phyloP scores from a whole-genome alignment of 805 yeast species.

The Wickerhamomyces pijperi region DNA sequence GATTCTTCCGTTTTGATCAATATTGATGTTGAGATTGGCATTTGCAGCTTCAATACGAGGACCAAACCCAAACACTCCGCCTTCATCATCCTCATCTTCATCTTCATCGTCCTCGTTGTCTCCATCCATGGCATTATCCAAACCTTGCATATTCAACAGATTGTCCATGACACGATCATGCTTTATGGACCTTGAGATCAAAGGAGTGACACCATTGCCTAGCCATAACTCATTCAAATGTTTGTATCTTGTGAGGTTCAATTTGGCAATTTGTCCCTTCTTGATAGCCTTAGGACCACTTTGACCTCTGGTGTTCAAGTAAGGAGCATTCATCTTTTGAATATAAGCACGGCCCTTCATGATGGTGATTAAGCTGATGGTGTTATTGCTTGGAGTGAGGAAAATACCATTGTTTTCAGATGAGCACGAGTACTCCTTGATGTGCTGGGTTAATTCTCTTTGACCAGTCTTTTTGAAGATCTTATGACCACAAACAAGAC shows the following conservation, averaged over 20 bases:
- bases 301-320: slow-evolving; percentile 68
- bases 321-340: slow-evolving; percentile 49
- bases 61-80: slow-evolving; percentile 16
- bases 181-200: slow-evolving; percentile 1
- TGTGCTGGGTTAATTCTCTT: slow-evolving; percentile 22
- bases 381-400: slow-evolving; percentile 25
- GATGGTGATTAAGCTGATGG: slow-evolving; percentile 16
- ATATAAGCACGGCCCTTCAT: slow-evolving; percentile 19
- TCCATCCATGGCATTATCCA: slow-evolving; percentile 1
- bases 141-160: background rate
- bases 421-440: slow-evolving; percentile 11
- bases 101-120: slow-evolving; percentile 3
- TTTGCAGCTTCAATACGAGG: too few relatives aligned
- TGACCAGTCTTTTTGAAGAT: slow-evolving; percentile 21
- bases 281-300: slow-evolving; percentile 43
- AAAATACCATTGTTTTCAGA: slow-evolving; percentile 23
- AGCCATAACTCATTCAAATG: slow-evolving; percentile 52
- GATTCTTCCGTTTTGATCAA: slow-evolving; percentile 1
- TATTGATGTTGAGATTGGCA: slow-evolving; percentile 7
- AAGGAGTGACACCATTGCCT: slow-evolving; percentile 38
- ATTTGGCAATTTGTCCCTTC: slow-evolving; percentile 43
- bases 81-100: slow-evolving; percentile 13
- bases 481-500: slow-evolving; percentile 34
- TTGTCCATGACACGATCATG: background rate
- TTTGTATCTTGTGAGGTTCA: slow-evolving; percentile 42